Base-by-base conservation (phyloP, 2,329 filamentous ascomycete species). In the Ophiostoma ulmi region DNA sequence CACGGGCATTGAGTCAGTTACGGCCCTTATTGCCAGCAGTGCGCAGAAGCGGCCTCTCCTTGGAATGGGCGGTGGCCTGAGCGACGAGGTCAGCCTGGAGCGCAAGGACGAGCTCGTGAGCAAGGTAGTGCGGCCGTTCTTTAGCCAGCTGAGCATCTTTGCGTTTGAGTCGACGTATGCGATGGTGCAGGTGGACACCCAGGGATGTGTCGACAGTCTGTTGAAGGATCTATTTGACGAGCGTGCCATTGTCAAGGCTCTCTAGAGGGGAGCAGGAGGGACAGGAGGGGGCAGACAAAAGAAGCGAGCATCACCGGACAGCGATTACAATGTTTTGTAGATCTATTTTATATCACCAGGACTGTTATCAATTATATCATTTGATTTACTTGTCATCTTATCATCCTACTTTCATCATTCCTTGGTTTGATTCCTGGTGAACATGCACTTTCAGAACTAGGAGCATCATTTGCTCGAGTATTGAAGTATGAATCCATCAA, bases 91-190 rank as follows among this genome's bases (percentile, higher is more conserved):
- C 1, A 78, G 78, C 41, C 80, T 88, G 52, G 89, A 91, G 73
- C 83, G 85, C 73, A 87, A 84, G 75, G 87, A 90, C 69, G 88
- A 90, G 78, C 80, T 98, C 71, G 87, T 95, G 5, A 88, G 88
- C 72, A 90, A 90, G 77, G 86, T 97, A 14, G 80, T 98, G 73
- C 85, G 91, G 75, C 94, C 94, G 0, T 98, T 97, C 80, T 93
- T 98, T 77, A 91, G 90, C 17, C 91, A 96, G 78, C 81, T 99
- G 74, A 97, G 94, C 78, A 97, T 99, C 76, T 92, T 90, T 78
- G 90, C 92, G 0, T 99, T 97, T 80, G 95, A 99, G 82, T 91
- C 90, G 73, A 94, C 91, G 70, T 99, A 99, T 79, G 88, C 90
- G 20, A 94, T 97, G 88, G 89, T 88, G 48, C 79, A 79, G 61